Conservation (phyloP, 2,329 filamentous ascomycete species). For the Exophiala viscosa region DNA sequence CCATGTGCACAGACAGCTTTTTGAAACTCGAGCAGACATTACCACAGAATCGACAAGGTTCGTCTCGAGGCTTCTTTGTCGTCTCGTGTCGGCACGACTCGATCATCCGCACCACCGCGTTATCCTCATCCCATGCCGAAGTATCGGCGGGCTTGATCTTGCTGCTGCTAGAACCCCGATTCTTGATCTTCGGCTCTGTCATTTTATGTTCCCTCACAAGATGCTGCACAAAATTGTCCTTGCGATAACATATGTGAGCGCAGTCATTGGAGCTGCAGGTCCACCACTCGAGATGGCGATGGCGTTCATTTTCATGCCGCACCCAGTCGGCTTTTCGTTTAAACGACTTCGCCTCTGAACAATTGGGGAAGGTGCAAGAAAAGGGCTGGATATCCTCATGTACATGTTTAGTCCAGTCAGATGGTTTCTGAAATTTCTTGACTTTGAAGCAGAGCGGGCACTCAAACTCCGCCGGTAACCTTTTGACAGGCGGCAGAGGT, state of each 20-base stretch:
- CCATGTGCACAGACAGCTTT: constrained; percentile 87
- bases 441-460: constrained; percentile 81
- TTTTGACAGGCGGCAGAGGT: constrained; percentile 71
- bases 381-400: constrained; percentile 92
- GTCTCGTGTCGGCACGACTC: constrained; percentile 74
- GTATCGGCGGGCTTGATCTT: constrained; percentile 41
- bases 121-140: constrained; percentile 40
- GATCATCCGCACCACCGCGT: constrained; percentile 72
- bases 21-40: constrained; percentile 82
- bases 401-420: constrained; percentile 95
- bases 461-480: constrained; percentile 82
- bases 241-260: constrained; percentile 75
- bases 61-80: constrained; percentile 60
- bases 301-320: constrained; percentile 85
- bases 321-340: constrained; percentile 97
- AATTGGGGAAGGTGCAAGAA: constrained; percentile 82
- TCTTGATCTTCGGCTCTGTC: constrained; percentile 72
- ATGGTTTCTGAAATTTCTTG: constrained; percentile 85
- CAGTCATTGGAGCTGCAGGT: constrained; percentile 78
- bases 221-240: constrained; percentile 91
- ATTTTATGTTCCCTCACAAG: constrained; percentile 88
- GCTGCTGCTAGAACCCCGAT: constrained; percentile 63
- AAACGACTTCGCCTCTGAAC: constrained; percentile 82
- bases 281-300: constrained; percentile 90
- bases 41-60: constrained; percentile 83